Evolutionary conservation across 2,329 filamentous ascomycete species (phyloP), one percentile per base, ranked within the genome.

Genomic region (Penicillium sp.): DNA sequence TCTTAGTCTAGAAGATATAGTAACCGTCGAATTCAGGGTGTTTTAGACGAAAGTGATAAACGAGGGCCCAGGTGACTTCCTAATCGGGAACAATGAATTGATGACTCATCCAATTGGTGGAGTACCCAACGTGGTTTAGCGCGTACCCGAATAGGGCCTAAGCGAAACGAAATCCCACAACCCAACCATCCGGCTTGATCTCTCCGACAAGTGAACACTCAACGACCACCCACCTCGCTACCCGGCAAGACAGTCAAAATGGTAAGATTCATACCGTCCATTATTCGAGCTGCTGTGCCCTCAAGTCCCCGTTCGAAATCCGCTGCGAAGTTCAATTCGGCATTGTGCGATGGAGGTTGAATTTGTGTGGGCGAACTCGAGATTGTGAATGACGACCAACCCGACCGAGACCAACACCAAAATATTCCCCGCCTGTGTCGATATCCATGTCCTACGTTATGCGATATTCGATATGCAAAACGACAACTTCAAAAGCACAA

Each of bases 241-340:
- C 69, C 74, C 74, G 74, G 74, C 71, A 75, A 74, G 64, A 73
- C 73, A 74, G 74, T 75, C 74, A 77, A 76, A 75, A 77, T 77
- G 75, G 75, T 77, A 77, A 76, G 75, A 56, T 46, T 44, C n/a
- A 44, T 54, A 41, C 52, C 61, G 61, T 49, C 47, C 55, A 43
- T 54, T 22, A 61, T 59, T 45, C 55, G 59, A 56, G 52, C 56
- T 65, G 59, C 60, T 63, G 57, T 62, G 53, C 55, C 48, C 46
- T 55, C 46, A 59, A 58, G 57, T 64, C 56, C 60, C 55, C 51
- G 52, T 63, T 60, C 60, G 63, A 66, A 67, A 29, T 59, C 59
- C 33, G 51, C 48, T 42, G 35, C 51, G 54, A 53, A 49, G 31
- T 56, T 46, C 33, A 55, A 33, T 45, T 35, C 27, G 56, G 43